Percentiles rank a stretch among this genome's conserved stretches.
Evolutionary conservation across 73 alveolate genomes (phyloP).

Genomic region (Urostyla sp.): DNA sequence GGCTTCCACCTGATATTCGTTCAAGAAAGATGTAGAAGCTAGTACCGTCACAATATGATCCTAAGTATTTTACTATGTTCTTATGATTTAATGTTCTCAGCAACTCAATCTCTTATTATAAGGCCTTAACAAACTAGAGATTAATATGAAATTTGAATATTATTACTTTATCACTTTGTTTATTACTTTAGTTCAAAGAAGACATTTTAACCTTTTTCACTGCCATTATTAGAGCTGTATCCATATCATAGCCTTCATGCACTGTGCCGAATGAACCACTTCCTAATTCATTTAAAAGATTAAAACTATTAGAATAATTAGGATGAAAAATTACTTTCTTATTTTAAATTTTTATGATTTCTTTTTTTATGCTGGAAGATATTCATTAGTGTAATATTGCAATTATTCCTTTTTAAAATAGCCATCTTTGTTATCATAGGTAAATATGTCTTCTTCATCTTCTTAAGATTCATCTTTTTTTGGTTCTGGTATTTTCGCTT

Average conservation of each 20-base stretch:
- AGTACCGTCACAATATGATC: conserved; percentile 65
- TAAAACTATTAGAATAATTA: neutral
- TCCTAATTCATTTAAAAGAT: conserved; percentile 47
- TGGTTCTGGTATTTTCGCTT: no score
- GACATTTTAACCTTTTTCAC: conserved; percentile 57
- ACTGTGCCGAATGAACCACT: conserved; percentile 68
- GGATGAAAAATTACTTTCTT: conserved; percentile 3
- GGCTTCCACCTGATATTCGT: conserved; percentile 85
- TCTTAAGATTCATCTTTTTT: neutral
- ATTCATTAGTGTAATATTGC: conserved; percentile 3
- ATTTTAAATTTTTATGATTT: conserved; percentile 3
- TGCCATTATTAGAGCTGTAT: conserved; percentile 50
- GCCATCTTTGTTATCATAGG: conserved; percentile 49
- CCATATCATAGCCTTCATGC: conserved; percentile 38
- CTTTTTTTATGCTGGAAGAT: conserved; percentile 6
- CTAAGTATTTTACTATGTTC: conserved; percentile 89
- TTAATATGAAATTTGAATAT: neutral
- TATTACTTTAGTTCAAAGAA: neutral
- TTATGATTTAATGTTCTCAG: conserved; percentile 63
- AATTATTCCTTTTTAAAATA: conserved; percentile 39
- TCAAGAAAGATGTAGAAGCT: conserved; percentile 84
- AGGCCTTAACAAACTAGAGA: conserved; percentile 40
- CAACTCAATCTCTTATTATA: conserved; percentile 60
- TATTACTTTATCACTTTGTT: conserved; percentile 10
- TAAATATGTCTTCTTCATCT: neutral